Base-by-base conservation (phyloP, 1,139 yeast species). In the Zhuliangozyma parablackwelliae region DNA sequence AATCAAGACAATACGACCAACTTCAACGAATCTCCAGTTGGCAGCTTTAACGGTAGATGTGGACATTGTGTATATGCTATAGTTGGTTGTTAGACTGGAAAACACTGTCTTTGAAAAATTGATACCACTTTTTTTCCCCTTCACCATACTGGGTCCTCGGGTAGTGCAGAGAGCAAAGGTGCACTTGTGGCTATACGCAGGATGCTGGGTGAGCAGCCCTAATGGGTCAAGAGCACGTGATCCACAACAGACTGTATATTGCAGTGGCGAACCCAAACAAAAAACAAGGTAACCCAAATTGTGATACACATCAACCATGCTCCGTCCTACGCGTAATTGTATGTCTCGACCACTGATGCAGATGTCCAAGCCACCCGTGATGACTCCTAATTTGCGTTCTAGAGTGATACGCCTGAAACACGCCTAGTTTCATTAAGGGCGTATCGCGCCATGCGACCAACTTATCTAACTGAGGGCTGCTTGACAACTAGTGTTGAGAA, bases 1-100 rank as follows among this genome's bases (percentile, higher is more conserved):
- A 70, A 92, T 69, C 68, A 90, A 84, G 74, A 90, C 96, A 69
- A 94, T 88, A 80, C 98, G 96, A 72, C 99, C 99, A 67, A 90
- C 86, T 81, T 92, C 96, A 71, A 94, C 98, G 70, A 80, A 83
- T 85, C 97, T 88, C 97, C 97, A 90, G 90, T 86, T 87, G 74
- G 95, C 80, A 72, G 95, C 86, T 80, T 86, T 85, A 73, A 90
- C 94, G 68, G 85, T 76, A 69, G 95, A 59, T 34, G 51, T 46
- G 73, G 66, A 67, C 47, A 52, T 45, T 40, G 29, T 29, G 40
- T 41, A 26, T 31, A 31, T 31, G 28, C 28, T 23, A 36, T 38
- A 35, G 37, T 27, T 41, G 40, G 30, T 38, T 32, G 24, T 9
- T 34, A 32, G 31, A 32, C 31, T 27, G 31, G 33, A 20, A 32